These are phyloP conservation scores for Aspergillus hiratsukae DNA, from an alignment of 2,329 filamentous ascomycete genomes.

Conservation along the genomic window DNA sequence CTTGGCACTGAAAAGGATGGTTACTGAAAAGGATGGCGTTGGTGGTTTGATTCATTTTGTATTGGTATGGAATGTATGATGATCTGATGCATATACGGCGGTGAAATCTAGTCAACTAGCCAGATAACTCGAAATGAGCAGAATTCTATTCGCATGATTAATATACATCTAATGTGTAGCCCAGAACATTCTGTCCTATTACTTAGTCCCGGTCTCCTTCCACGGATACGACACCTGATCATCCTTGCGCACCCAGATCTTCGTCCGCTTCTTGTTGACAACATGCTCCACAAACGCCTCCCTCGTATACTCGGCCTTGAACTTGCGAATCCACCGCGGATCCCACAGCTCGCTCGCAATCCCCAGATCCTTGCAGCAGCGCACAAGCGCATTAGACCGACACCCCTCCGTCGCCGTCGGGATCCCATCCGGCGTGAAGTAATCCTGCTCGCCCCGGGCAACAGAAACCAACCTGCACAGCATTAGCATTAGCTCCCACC, in stretches of 20 bases:
- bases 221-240: constrained; percentile 65
- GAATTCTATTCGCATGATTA: background rate
- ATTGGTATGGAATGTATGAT: background rate
- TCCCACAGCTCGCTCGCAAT: constrained; percentile 97
- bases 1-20: background rate
- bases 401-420: constrained; percentile 93
- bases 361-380: constrained; percentile 96
- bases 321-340: constrained; percentile 80
- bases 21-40: background rate
- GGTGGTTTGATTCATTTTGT: background rate
- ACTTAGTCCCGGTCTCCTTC: constrained; percentile 44
- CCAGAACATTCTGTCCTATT: background rate
- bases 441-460: constrained; percentile 89
- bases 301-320: constrained; percentile 67
- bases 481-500: constrained; percentile 6
- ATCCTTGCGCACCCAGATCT: constrained; percentile 82
- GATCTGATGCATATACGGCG: background rate
- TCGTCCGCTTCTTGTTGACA: constrained; percentile 79
- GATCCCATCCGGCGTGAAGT: constrained; percentile 84
- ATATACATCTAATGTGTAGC: background rate
- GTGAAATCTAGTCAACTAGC: background rate
- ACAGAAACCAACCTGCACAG: constrained; percentile 74
- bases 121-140: background rate
- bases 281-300: constrained; percentile 89
- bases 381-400: constrained; percentile 96